Conservation (phyloP, 2,329 filamentous ascomycete genomes). For the Knoxdaviesia proteae region DNA sequence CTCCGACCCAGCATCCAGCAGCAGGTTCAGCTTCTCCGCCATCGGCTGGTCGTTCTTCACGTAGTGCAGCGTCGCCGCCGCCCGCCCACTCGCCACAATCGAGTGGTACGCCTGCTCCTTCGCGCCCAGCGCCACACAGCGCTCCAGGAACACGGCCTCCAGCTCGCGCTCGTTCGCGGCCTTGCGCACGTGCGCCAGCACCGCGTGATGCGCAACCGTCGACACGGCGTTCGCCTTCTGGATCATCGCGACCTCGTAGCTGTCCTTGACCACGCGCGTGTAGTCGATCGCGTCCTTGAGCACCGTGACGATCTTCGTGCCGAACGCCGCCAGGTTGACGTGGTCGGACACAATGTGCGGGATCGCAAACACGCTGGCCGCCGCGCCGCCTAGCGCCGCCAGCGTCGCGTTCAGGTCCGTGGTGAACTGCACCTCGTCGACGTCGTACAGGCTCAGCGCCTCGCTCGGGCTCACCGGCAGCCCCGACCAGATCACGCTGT, state of each 20-base stretch:
- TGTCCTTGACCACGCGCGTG: slow-evolving; percentile 50
- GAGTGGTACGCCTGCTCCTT: slow-evolving; percentile 73
- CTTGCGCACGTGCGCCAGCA: slow-evolving; percentile 37
- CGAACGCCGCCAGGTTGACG: slow-evolving; percentile 51
- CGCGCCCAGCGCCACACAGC: slow-evolving; percentile 53
- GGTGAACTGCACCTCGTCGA: slow-evolving; percentile 56
- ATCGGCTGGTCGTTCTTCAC: slow-evolving; percentile 56
- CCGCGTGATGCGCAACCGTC: slow-evolving; percentile 41
- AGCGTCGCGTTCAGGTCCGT: slow-evolving; percentile 59
- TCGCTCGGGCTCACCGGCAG: slow-evolving; percentile 60
- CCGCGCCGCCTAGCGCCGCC: slow-evolving; percentile 23
- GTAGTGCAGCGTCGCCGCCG: slow-evolving; percentile 76
- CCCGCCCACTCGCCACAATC: slow-evolving; percentile 63
- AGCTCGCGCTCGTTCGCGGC: slow-evolving; percentile 66
- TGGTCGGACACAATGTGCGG: slow-evolving; percentile 53
- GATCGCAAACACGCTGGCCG: slow-evolving; percentile 50
- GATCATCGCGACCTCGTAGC: slow-evolving; percentile 54
- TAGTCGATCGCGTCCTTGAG: slow-evolving; percentile 46
- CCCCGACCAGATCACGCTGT: slow-evolving; percentile 83
- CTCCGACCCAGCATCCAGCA: slow-evolving; percentile 69
- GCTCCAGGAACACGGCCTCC: slow-evolving; percentile 58
- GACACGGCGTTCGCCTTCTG: slow-evolving; percentile 52
- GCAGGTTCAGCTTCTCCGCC: slow-evolving; percentile 51
- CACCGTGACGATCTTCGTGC: slow-evolving; percentile 34
- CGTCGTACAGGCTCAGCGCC: slow-evolving; percentile 56